Percentiles rank a stretch among this genome's conserved stretches.
Evolutionary conservation across 106 monocot genomes (phyloP).

Genomic region (Acorus gramineus): DNA sequence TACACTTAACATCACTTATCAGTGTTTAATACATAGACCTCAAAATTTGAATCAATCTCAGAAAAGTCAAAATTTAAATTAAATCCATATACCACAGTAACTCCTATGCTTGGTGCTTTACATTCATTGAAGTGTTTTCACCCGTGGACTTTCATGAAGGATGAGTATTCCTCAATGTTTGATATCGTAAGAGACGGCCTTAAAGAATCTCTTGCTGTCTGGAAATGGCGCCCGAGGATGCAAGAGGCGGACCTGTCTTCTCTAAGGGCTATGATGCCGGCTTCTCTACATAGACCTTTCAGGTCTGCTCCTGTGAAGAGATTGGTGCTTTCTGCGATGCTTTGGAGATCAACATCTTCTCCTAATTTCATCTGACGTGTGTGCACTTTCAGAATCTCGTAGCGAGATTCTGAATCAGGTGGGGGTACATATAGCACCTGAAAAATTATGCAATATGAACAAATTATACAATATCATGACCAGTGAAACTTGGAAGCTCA

Average conservation of each 20-base stretch:
- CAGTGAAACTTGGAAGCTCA: no score
- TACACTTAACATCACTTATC: no score
- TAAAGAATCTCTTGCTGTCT: slow-evolving; percentile 34
- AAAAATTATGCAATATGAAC: not conserved
- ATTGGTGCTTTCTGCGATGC: slow-evolving; percentile 50
- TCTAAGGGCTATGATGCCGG: slow-evolving; percentile 62
- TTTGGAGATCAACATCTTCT: slow-evolving; percentile 51
- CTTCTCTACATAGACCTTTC: slow-evolving; percentile 59
- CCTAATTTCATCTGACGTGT: slow-evolving; percentile 59
- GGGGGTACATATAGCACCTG: slow-evolving; percentile 92
- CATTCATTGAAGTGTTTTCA: not conserved
- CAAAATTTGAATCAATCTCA: no score
- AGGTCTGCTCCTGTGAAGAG: slow-evolving; percentile 85
- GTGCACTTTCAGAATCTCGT: slow-evolving; percentile 62
- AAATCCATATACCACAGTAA: no score
- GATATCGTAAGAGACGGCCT: slow-evolving; percentile 59
- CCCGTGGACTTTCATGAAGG: not conserved
- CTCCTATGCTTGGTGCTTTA: no score
- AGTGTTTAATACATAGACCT: no score
- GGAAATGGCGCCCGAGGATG: slow-evolving; percentile 44
- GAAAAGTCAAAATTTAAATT: no score
- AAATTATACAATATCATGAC: no score
- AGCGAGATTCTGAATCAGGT: slow-evolving; percentile 57
- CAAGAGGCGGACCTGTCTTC: slow-evolving; percentile 35
- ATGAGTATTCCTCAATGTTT: slow-evolving; percentile 49